These are phyloP conservation scores for Metschnikowia koreensis DNA, from an alignment of 805 yeast species.

Conservation along the genomic window DNA sequence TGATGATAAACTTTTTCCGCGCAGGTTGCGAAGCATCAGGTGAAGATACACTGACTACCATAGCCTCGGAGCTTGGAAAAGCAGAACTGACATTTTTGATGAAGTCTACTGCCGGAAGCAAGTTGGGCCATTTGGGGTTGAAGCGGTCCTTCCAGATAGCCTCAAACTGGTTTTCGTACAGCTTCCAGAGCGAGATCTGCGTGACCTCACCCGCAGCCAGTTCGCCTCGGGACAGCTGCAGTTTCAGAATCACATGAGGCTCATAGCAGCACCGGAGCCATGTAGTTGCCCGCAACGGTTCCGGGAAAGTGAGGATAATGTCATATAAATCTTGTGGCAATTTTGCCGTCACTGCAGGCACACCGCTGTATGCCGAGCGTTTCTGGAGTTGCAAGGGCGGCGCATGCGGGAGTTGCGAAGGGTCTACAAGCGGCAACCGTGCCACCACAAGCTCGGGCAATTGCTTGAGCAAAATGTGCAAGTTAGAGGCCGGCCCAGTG, in stretches of 20 bases:
- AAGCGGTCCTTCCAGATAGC: slow-evolving; percentile 48
- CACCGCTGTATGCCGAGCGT: slow-evolving; percentile 46
- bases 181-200: slow-evolving; percentile 93
- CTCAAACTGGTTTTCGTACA: slow-evolving; percentile 86
- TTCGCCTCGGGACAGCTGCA: slow-evolving; percentile 15
- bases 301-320: slow-evolving; percentile 65
- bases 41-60: slow-evolving; percentile 68
- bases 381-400: slow-evolving; percentile 42
- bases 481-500: slow-evolving; percentile 38
- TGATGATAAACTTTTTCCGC: slow-evolving; percentile 80
- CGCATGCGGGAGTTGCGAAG: slow-evolving; percentile 22
- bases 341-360: slow-evolving; percentile 65
- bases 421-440: slow-evolving; percentile 36
- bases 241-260: slow-evolving; percentile 45
- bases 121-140: slow-evolving; percentile 28
- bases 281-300: slow-evolving; percentile 87
- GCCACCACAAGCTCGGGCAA: slow-evolving; percentile 56
- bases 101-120: slow-evolving; percentile 94
- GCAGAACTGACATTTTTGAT: slow-evolving; percentile 91
- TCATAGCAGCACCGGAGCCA: slow-evolving; percentile 94
- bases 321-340: slow-evolving; percentile 54
- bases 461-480: slow-evolving; percentile 52
- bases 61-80: slow-evolving; percentile 84
- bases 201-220: slow-evolving; percentile 72
- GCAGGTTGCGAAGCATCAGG: slow-evolving; percentile 36